phyloP scores from a whole-genome alignment of 1,139 yeast species.

The Sugiyamaella paludigena region DNA sequence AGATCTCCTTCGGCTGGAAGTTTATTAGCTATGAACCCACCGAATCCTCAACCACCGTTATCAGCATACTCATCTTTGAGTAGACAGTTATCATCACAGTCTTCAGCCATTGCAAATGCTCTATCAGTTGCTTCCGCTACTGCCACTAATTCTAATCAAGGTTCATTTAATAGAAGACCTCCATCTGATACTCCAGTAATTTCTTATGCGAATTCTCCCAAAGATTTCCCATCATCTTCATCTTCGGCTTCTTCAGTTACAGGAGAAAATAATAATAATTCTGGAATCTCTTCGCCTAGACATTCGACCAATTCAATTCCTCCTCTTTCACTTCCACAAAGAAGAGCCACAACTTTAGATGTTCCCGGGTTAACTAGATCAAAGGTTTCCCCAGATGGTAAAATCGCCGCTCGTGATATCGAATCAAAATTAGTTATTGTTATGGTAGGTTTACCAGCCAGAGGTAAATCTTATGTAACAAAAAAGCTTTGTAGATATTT shows the following conservation, averaged over 20 bases:
- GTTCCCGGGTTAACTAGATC: slow-evolving; percentile 91
- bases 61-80: no score
- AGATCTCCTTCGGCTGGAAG: no score
- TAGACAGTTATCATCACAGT: no score
- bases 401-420: slow-evolving; percentile 65
- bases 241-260: background rate
- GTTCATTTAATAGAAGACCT: slow-evolving; percentile 26
- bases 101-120: no score
- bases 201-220: slow-evolving; percentile 25
- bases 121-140: no score
- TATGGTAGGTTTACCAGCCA: slow-evolving; percentile 90
- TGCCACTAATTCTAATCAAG: no score
- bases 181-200: slow-evolving; percentile 30
- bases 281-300: slow-evolving; percentile 20
- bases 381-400: slow-evolving; percentile 79
- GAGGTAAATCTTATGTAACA: slow-evolving; percentile 75
- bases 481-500: slow-evolving; percentile 83
- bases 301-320: slow-evolving; percentile 24
- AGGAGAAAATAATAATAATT: slow-evolving; percentile 1
- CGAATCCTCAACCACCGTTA: no score
- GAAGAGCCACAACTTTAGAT: slow-evolving; percentile 74
- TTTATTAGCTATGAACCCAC: no score
- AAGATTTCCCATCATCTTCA: slow-evolving; percentile 13
- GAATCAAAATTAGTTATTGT: slow-evolving; percentile 87
- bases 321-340: slow-evolving; percentile 27